Evolutionary conservation across 164 flowering plant genomes (phyloP).

Genomic region (Malania oleifera): DNA sequence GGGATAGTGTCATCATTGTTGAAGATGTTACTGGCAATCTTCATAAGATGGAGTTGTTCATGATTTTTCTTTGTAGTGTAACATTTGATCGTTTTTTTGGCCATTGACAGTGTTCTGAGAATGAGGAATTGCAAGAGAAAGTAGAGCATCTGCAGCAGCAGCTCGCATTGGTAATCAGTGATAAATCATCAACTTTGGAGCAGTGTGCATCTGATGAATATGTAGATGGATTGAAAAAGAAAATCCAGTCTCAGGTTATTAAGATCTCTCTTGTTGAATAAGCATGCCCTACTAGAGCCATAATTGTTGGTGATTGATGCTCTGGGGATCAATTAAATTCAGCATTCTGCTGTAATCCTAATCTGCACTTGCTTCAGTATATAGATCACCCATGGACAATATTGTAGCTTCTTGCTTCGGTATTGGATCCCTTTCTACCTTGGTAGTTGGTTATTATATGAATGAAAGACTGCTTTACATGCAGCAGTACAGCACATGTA

Average conservation of each 20-base stretch:
- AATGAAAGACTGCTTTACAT: too few relatives aligned
- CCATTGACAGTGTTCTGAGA: slow-evolving; percentile 60
- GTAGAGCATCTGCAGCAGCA: slow-evolving; percentile 61
- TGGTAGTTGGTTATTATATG: too few relatives aligned
- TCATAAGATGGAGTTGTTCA: too few relatives aligned
- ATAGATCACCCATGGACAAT: too few relatives aligned
- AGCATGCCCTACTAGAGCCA: neutral
- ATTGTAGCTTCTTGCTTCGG: too few relatives aligned
- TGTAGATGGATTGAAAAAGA: slow-evolving; percentile 65
- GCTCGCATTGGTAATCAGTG: slow-evolving; percentile 38
- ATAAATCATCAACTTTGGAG: slow-evolving; percentile 36
- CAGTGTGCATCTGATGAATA: slow-evolving; percentile 40
- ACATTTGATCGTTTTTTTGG: neutral
- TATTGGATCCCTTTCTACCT: too few relatives aligned
- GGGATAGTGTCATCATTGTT: neutral
- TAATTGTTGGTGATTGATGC: neutral
- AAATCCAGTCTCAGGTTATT: slow-evolving; percentile 72
- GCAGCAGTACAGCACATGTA: too few relatives aligned
- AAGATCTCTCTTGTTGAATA: slow-evolving; percentile 4
- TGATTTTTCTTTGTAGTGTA: neutral
- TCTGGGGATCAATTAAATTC: neutral
- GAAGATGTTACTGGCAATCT: neutral
- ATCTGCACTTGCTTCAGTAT: neutral
- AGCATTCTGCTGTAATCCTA: neutral
- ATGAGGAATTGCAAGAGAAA: slow-evolving; percentile 67